phyloP scores from a whole-genome alignment of 2,329 filamentous ascomycete species.

The Ambrosiella cleistominuta region DNA sequence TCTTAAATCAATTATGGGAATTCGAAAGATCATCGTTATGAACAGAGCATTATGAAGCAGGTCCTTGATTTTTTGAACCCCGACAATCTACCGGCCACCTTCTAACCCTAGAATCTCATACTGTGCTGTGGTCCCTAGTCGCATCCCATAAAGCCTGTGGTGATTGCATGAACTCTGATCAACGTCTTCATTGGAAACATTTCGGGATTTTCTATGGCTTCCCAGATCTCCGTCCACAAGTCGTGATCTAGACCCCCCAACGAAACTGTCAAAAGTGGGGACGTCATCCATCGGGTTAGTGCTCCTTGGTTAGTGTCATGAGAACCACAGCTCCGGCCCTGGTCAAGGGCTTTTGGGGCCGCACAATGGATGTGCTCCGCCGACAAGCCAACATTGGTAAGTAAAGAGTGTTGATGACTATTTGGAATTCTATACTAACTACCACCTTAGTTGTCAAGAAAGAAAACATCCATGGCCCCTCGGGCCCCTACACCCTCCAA shows the following conservation, averaged over 20 bases:
- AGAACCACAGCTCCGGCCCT: constrained; percentile 21
- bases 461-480: constrained; percentile 49
- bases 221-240: too few relatives aligned
- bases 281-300: not conserved
- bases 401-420: constrained; percentile 3
- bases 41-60: too few relatives aligned
- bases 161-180: too few relatives aligned
- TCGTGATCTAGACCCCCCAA: too few relatives aligned
- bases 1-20: too few relatives aligned
- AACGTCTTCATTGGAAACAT: too few relatives aligned
- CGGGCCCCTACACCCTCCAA: constrained; percentile 45
- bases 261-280: too few relatives aligned
- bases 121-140: not conserved
- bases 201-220: too few relatives aligned
- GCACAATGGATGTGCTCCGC: constrained; percentile 43
- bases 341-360: constrained; percentile 36
- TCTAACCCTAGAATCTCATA: not conserved
- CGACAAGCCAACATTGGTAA: constrained; percentile 38
- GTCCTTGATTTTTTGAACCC: not conserved
- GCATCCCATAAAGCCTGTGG: too few relatives aligned
- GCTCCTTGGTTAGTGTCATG: constrained; percentile 13
- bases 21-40: too few relatives aligned
- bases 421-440: not conserved
- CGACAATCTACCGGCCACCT: not conserved
- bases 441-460: constrained; percentile 41